These are phyloP conservation scores for Alternaria sp. DNA, from an alignment of 2,329 filamentous ascomycete genomes.

Conservation along the genomic window DNA sequence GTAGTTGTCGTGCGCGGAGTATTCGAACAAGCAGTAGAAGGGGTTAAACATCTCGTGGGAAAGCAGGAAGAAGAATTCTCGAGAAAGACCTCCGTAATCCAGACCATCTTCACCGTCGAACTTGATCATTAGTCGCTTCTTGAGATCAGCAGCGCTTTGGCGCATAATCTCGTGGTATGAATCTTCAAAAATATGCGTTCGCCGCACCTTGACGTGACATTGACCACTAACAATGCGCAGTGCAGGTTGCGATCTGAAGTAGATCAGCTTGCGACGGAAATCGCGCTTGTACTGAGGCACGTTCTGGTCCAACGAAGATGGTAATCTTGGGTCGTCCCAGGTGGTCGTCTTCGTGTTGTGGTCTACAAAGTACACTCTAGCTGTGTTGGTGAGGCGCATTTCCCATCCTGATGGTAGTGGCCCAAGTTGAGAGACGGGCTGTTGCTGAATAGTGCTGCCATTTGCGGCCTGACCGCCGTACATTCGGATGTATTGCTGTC, in stretches of 20 bases:
- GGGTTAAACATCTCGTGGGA: conserved; percentile 99
- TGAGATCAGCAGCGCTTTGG: conserved; percentile 92
- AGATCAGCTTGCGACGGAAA: conserved; percentile 96
- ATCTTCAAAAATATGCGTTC: conserved; percentile 98
- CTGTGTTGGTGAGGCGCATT: conserved; percentile 98
- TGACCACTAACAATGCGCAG: conserved; percentile 95
- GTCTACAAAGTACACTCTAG: conserved; percentile 97
- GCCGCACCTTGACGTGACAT: conserved; percentile 96
- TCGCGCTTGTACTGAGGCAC: conserved; percentile 99
- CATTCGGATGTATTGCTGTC: conserved; percentile 98
- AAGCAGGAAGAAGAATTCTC: conserved; percentile 98
- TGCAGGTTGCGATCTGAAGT: conserved; percentile 97
- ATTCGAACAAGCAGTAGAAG: conserved; percentile 99
- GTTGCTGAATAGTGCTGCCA: conserved; percentile 89
- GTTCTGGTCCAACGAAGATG: conserved; percentile 95
- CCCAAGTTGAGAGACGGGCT: conserved; percentile 95
- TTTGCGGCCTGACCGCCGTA: conserved; percentile 84
- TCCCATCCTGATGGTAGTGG: conserved; percentile 98
- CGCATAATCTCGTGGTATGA: conserved; percentile 98
- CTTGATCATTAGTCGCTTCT: conserved; percentile 99
- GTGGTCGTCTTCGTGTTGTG: conserved; percentile 99
- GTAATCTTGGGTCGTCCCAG: conserved; percentile 95
- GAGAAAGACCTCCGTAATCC: conserved; percentile 95
- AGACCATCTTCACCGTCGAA: conserved; percentile 98
- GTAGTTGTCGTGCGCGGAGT: conserved; percentile 99